Evolutionary conservation across 1,139 yeast species (phyloP), one percentile per base, ranked within the genome.

Genomic region (Wickerhamiella pararugosa): DNA sequence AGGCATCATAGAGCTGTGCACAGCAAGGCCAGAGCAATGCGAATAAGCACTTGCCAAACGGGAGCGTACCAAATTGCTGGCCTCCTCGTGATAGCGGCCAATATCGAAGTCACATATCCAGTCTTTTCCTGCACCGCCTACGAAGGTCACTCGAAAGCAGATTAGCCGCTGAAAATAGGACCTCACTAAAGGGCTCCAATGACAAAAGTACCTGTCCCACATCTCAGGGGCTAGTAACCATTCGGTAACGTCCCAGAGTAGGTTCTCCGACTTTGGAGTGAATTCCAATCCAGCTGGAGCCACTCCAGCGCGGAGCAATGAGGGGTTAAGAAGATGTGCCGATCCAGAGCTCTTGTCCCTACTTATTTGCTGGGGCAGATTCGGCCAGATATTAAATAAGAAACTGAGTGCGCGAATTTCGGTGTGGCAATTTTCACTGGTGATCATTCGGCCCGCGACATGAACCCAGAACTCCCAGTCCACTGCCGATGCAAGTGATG

Each of bases 391-490:
- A 55, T 81, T 79, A 61, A 77, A 82, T 44, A 83, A 58, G 47
- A 78, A 70, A 3, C 87, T 73, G 38, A 82, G 58, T 21, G 75
- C 74, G 47, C 80, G 71, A 34, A 79, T 63, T 45, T 79, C 72
- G 25, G 73, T 68, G 50, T 75, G 79, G 46, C 76, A 66, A 55
- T 75, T 82, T 42, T 75, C 76, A 6, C 83, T 73, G 8, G 65
- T 56, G 25, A 81, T 58, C 77, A 81, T 72, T 51, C 73, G 65
- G 47, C 71, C 65, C 21, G 69, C 61, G 25, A 81, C 77, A 44
- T 70, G 65, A 7, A 79, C 57, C 94, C 94, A 83, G 54, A 83
- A 82, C 43, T 66, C 66, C 93, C 94, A 83, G 60, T 79, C 71
- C 21, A 81, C 59, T 28, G 56, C 53, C 27, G 49, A 49, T 35